phyloP scores from a whole-genome alignment of 2,329 filamentous ascomycete genomes.

The Claviceps digitariae region DNA sequence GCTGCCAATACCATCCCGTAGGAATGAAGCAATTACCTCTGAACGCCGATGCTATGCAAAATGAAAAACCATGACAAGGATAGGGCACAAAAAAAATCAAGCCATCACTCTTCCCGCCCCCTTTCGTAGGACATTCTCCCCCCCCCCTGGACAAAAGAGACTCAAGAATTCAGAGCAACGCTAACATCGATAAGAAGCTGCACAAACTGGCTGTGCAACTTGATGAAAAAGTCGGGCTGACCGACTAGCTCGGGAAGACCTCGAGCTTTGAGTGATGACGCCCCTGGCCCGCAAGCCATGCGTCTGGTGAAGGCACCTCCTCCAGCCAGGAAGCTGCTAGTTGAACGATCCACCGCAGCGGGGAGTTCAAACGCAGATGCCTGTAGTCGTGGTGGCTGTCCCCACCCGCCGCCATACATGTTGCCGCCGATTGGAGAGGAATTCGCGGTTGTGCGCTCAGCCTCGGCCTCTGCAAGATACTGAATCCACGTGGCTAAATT shows the following conservation, averaged over 20 bases:
- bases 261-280: slow-evolving; percentile 41
- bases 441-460: slow-evolving; percentile 39
- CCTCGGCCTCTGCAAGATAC: slow-evolving; percentile 47
- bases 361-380: slow-evolving; percentile 17
- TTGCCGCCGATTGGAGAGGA: slow-evolving; percentile 25
- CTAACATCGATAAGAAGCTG: slow-evolving; percentile 46
- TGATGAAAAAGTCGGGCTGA: slow-evolving; percentile 53
- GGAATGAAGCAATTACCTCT: background rate
- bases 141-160: too few relatives aligned
- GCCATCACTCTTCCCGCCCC: background rate
- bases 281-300: slow-evolving; percentile 42
- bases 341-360: slow-evolving; percentile 24
- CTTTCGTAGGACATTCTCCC: background rate
- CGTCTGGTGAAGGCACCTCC: slow-evolving; percentile 43
- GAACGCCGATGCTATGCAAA: slow-evolving; percentile 6
- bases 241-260: slow-evolving; percentile 54
- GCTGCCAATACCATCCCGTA: background rate
- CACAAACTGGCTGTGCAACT: slow-evolving; percentile 51
- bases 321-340: slow-evolving; percentile 43
- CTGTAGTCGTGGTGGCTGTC: slow-evolving; percentile 16
- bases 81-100: background rate
- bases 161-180: slow-evolving; percentile 36
- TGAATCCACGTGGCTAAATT: slow-evolving; percentile 54
- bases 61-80: background rate
- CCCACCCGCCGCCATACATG: slow-evolving; percentile 25